Conservation (phyloP, 2,329 filamentous ascomycete genomes). For the Tolypocladium tundrense region DNA sequence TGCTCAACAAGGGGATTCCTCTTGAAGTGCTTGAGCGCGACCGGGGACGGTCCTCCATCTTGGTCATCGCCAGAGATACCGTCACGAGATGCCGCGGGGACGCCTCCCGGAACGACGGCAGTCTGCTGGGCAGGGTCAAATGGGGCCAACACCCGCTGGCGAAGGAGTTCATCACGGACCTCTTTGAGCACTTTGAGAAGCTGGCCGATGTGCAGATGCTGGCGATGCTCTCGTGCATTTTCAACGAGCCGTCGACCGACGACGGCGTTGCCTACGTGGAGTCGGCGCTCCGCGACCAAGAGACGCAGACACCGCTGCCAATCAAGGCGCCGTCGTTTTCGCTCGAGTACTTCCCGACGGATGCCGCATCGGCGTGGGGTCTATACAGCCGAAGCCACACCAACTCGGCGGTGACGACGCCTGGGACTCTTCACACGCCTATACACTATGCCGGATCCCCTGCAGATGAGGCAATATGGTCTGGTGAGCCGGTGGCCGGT, state of each 20-base stretch:
- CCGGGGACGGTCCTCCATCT: constrained; percentile 46
- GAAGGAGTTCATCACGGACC: constrained; percentile 46
- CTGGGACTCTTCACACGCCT: constrained; percentile 46
- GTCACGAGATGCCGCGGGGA: constrained; percentile 25
- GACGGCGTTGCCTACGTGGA: constrained; percentile 48
- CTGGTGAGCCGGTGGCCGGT: constrained; percentile 42
- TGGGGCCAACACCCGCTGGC: constrained; percentile 59
- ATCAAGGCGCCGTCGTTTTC: constrained; percentile 59
- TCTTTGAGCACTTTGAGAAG: constrained; percentile 55
- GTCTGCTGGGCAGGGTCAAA: constrained; percentile 50
- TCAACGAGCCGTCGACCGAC: constrained; percentile 48
- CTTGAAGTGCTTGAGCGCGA: constrained; percentile 51
- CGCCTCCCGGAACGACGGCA: constrained; percentile 9
- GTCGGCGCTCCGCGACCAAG: constrained; percentile 44
- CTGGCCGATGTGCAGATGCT: constrained; percentile 59
- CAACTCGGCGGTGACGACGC: constrained; percentile 46
- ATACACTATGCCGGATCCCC: constrained; percentile 43
- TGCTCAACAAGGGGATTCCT: constrained; percentile 68
- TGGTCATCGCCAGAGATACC: constrained; percentile 59
- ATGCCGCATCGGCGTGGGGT: constrained; percentile 43
- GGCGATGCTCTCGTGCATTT: constrained; percentile 61
- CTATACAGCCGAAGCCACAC: constrained; percentile 39
- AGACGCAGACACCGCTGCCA: constrained; percentile 54
- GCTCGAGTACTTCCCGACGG: constrained; percentile 54
- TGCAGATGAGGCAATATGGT: constrained; percentile 45